phyloP scores from a whole-genome alignment of 2,329 filamentous ascomycete species.

The Pestalotiopsis sp. region DNA sequence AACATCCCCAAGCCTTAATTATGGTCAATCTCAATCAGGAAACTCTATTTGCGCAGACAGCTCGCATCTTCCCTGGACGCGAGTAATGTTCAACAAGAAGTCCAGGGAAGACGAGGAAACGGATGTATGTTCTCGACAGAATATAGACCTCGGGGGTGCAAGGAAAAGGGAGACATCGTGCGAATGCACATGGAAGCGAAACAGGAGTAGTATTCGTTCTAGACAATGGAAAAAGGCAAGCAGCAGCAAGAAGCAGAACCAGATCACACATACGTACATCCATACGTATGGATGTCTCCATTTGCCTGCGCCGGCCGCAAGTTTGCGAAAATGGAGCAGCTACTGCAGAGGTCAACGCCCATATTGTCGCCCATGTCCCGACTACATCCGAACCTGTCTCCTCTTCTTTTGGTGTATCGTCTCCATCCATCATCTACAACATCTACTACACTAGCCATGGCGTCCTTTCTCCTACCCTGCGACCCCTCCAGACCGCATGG shows the following conservation, averaged over 20 bases:
- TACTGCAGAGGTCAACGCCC: conserved; percentile 7
- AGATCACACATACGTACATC: neutral
- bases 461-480: neutral
- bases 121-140: neutral
- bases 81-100: neutral
- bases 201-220: neutral
- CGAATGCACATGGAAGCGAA: neutral
- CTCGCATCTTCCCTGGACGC: neutral
- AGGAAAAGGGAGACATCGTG: neutral
- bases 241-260: neutral
- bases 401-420: neutral
- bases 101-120: neutral
- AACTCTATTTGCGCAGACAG: neutral
- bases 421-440: neutral
- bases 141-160: neutral
- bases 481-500: neutral
- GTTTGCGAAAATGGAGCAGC: conserved; percentile 3
- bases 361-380: conserved; percentile 5
- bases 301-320: conserved; percentile 6
- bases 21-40: neutral
- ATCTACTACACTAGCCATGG: neutral
- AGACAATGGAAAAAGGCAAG: neutral
- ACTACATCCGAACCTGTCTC: conserved; percentile 6
- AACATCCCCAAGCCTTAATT: neutral
- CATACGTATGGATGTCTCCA: neutral